Evolutionary conservation across 2,329 filamentous ascomycete genomes (phyloP).

Genomic region (Colletotrichum horii): DNA sequence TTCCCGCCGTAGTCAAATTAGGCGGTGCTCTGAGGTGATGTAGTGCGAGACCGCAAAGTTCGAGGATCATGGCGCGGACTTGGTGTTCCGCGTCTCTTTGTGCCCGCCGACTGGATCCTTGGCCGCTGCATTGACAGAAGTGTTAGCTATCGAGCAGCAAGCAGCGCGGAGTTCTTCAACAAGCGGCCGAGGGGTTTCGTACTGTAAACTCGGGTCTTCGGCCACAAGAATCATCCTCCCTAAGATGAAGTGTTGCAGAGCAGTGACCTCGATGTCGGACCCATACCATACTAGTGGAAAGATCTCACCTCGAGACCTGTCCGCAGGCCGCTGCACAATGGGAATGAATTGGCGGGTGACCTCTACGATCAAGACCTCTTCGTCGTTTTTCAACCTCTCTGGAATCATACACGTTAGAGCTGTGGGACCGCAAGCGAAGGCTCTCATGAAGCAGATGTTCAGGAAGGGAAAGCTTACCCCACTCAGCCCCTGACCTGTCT

Average conservation of each 20-base stretch:
- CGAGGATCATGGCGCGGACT: constrained; percentile 40
- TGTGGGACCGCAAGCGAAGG: too few species aligned
- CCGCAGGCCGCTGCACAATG: constrained; percentile 36
- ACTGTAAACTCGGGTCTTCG: constrained; percentile 42
- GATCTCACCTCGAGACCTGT: constrained; percentile 41
- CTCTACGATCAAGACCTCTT: not conserved
- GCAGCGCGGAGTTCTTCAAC: too few species aligned
- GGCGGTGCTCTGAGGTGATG: constrained; percentile 42
- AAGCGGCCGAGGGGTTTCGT: not conserved
- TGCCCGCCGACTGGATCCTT: constrained; percentile 30
- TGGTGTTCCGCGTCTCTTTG: constrained; percentile 41
- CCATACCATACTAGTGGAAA: constrained; percentile 45
- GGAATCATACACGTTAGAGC: not conserved
- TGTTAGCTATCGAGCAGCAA: not conserved
- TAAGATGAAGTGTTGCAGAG: constrained; percentile 43
- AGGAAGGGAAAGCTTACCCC: too few species aligned
- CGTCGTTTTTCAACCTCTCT: not conserved
- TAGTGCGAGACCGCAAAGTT: constrained; percentile 44
- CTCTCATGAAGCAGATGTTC: too few species aligned
- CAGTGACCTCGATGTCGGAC: constrained; percentile 44
- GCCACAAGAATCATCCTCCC: constrained; percentile 44
- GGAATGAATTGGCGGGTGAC: constrained; percentile 23
- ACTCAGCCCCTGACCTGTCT: constrained; percentile 38
- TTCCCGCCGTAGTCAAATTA: constrained; percentile 41
- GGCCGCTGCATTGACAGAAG: not conserved